Evolutionary conservation across 2,329 filamentous ascomycete genomes (phyloP).

Genomic region (Fusarium sp.): DNA sequence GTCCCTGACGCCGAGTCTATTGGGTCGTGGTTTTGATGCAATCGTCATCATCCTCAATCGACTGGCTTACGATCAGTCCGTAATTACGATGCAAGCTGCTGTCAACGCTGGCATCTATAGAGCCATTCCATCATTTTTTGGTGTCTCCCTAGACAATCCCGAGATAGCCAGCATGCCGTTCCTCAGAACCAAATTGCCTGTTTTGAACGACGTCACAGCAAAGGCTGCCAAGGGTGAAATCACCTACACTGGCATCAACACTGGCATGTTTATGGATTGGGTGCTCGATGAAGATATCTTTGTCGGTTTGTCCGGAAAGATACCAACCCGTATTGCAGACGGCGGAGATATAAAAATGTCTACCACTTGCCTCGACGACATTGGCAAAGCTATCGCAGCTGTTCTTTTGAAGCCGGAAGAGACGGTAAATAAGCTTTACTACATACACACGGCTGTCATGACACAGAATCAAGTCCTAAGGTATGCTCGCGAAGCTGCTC

Average conservation of each 20-base stretch:
- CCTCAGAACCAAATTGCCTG: background rate
- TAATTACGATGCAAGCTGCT: conserved; percentile 1
- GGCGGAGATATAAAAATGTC: conserved; percentile 14
- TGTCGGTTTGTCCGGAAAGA: background rate
- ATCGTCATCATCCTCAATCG: conserved; percentile 19
- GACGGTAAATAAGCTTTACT: background rate
- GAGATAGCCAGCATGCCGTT: conserved; percentile 27
- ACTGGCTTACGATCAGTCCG: conserved; percentile 1
- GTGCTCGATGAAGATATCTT: conserved; percentile 16
- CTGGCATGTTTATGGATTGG: conserved; percentile 20
- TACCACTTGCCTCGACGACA: background rate
- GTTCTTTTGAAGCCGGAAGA: background rate
- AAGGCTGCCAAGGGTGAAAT: conserved; percentile 9
- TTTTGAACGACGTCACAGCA: background rate
- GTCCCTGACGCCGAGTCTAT: background rate
- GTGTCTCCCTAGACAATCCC: background rate
- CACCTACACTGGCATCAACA: conserved; percentile 18
- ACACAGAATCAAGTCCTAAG: conserved; percentile 13
- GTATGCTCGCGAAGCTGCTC: conserved; percentile 4
- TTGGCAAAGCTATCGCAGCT: background rate
- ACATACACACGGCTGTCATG: conserved; percentile 14
- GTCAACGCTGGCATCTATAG: conserved; percentile 1
- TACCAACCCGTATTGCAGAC: background rate
- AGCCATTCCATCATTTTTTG: conserved; percentile 16
- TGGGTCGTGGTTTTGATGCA: background rate